Base-by-base conservation (phyloP, 1,284 basidiomycete species). In the Irpex sp. region DNA sequence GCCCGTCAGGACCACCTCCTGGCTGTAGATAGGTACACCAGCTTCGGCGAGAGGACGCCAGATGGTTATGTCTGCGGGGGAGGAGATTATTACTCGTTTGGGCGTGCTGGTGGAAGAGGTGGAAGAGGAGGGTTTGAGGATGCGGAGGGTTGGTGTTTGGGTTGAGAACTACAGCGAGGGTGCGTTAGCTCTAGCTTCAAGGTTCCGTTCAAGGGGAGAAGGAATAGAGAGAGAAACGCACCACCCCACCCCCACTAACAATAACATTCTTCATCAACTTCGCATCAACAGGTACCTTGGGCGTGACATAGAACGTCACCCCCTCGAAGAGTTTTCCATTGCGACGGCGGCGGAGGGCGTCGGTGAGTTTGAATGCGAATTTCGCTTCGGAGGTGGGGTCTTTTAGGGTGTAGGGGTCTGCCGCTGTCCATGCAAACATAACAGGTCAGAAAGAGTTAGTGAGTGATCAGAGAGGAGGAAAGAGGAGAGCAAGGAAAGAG, bases 251-350 rank as follows among this genome's bases (percentile, higher is more conserved):
- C 60, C 82, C 83, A 0, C 85, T 81, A 6, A 75, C 72, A 16
- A 92, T 77, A 6, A 93, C 83, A 59, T 82, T 85, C 73, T 83
- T 86, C 59, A 93, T 72, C 37, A 88, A 69, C 63, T 84, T 84
- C 35, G 73, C 69, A 54, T 85, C 82, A 0, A 85, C 75, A 0
- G 77, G 71, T 0, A 87, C 81, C 61, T 80, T 84, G 0, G 82
- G 78, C 0, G 90, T 93, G 59, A 92, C 73, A 67, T 91, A 93
- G 74, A 94, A 91, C 0, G 78, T 82, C 70, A 83, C 82, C 4
- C 82, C 82, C 6, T 78, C 75, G 61, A 94, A 84, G 1, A 94
- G 70, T 52, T 77, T 74, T 10, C 83, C 82, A 18, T 76, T 70
- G 23, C 76, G 28, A 5, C 28, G 28, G 2, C 85, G 79, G 28